Base-by-base conservation (phyloP, 257 asterid genomes). In the Gentiana straminea region DNA sequence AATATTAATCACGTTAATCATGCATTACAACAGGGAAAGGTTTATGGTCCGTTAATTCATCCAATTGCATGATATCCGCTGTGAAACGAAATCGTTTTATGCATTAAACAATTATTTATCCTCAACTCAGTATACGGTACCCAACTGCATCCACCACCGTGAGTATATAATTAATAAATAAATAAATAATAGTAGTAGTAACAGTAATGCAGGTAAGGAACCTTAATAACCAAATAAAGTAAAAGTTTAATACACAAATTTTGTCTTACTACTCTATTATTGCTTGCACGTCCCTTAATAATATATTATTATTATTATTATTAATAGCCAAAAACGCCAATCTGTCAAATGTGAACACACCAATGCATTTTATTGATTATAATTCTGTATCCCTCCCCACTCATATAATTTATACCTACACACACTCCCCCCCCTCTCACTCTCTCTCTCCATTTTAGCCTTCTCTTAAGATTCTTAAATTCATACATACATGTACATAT, bases 281-380 rank as follows among this genome's bases (percentile, higher is more conserved):
- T 72, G 86, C 64, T 78, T 74, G 81, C 91, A 82, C 89, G 83
- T 72, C 94, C 79, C 54, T 24, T 65, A 75, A 78, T 82, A 74
- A 82, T 24, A 24, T 24, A 82, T 69, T 64, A 69, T 36, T 24
- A 24, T 24, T 24, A 24, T 15, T 15, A 15, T 15, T 15, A 15
- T 15, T 15, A 15, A 15, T 24, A 24, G 24, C 24, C 24, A 62
- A 60, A 58, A 33, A 54, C 37, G 86, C 79, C 92, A 73, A 80
- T 78, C 95, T 85, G 95, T 82, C 89, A 70, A 24, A 66, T 70
- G 64, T 78, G 75, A 76, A 67, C 64, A 49, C 58, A 60, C 69
- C 55, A 55, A 5, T 35, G 36, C 45, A 63, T 71, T 66, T 69
- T 73, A 55, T 55, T 55, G 1, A 38, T n/a, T n/a, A 7, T 1